Conservation (phyloP, 306 rosid species). For the Pyrus betulifolia region DNA sequence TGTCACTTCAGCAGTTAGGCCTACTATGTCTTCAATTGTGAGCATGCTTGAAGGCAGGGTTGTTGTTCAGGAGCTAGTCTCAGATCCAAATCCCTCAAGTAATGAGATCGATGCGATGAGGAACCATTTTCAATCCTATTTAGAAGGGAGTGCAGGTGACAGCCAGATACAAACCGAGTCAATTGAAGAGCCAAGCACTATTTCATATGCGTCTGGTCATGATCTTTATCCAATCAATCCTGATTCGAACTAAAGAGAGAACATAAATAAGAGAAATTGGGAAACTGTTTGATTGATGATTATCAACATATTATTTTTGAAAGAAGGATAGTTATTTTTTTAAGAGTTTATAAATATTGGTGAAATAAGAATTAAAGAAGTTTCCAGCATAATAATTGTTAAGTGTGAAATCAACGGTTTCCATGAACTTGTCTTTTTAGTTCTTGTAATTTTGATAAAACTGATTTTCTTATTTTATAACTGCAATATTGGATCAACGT, state of each 20-base stretch:
- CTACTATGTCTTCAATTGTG: constrained; percentile 37
- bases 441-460: too few relatives aligned
- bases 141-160: neutral
- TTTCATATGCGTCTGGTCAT: constrained; percentile 16
- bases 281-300: neutral
- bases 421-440: too few relatives aligned
- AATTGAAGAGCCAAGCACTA: constrained; percentile 11
- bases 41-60: constrained; percentile 38
- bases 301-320: neutral
- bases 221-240: constrained; percentile 29
- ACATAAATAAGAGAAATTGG: neutral
- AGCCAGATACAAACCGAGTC: constrained; percentile 5
- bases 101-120: constrained; percentile 18
- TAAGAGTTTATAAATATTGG: neutral
- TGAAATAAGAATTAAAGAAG: neutral
- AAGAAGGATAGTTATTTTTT: neutral
- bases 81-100: neutral
- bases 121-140: constrained; percentile 5
- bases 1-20: constrained; percentile 23
- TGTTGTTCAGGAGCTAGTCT: constrained; percentile 10
- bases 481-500: neutral
- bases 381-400: neutral
- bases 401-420: neutral
- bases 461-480: too few relatives aligned
- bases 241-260: constrained; percentile 12